Conservation (phyloP, 352 stramenopile genomes). For the Lagenidium giganteum region DNA sequence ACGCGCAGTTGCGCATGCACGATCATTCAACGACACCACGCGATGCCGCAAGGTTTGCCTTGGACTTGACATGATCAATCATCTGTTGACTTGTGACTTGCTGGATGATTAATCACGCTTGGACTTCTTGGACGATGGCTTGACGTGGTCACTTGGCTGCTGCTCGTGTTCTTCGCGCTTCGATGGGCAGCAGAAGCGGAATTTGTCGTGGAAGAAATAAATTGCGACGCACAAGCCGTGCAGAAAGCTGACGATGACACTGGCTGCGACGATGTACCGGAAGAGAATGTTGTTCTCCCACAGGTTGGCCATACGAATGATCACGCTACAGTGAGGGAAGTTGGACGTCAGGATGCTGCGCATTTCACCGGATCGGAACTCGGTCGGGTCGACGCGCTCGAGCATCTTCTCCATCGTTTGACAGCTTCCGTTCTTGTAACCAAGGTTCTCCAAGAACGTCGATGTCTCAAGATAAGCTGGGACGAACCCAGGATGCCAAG, state of each 20-base stretch:
- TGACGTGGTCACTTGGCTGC: too few species aligned
- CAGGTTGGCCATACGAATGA: slow-evolving; percentile 17
- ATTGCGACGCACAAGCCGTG: slow-evolving; percentile 9
- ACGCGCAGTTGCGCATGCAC: too few species aligned
- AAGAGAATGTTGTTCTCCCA: slow-evolving; percentile 17
- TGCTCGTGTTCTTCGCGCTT: too few species aligned
- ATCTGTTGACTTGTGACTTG: too few species aligned
- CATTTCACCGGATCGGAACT: slow-evolving; percentile 9
- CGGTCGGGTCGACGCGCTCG: slow-evolving; percentile 10
- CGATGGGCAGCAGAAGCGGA: too few species aligned
- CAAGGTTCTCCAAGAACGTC: slow-evolving; percentile 6
- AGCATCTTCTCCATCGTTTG: slow-evolving; percentile 22
- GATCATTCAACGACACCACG: too few species aligned
- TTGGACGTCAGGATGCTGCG: slow-evolving; percentile 11
- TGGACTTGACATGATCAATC: too few species aligned
- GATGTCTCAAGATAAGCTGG: slow-evolving; percentile 17
- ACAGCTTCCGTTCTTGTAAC: slow-evolving; percentile 17
- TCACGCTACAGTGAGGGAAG: slow-evolving; percentile 23
- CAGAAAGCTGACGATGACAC: slow-evolving; percentile 14
- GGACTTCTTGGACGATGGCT: too few species aligned
- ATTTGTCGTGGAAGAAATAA: slow-evolving; percentile 11
- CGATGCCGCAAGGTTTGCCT: too few species aligned
- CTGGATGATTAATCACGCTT: too few species aligned
- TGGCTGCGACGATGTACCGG: slow-evolving; percentile 10
- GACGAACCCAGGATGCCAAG: slow-evolving; percentile 18